Base-by-base conservation (phyloP, 306 rosid species). In the Arachis hypogaea region DNA sequence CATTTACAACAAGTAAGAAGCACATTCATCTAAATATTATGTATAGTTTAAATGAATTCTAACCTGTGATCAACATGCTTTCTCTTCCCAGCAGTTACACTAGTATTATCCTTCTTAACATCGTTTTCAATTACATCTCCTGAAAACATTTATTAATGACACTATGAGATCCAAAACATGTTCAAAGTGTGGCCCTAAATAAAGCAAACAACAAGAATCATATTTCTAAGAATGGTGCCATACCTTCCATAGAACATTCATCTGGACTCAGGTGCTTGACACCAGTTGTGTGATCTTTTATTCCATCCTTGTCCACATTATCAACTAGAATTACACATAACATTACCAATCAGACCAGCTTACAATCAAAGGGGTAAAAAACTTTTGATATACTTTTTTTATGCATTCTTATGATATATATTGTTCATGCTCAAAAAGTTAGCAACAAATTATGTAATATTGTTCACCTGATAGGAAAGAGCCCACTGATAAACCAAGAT, bases 401-500 rank as follows among this genome's bases (percentile, higher is more conserved):
- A 33, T 33, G 30, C 22, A 71, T 71, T 69, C 44, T 59, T 78
- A 68, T 62, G 60, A 46, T 74, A 67, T 33, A 33, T 63, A 58
- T 41, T 65, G 67, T 65, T 67, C 12, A 61, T 41, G 57, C 57
- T 38, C 28, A 61, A 67, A 80, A 72, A 44, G 49, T 11, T 6
- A 64, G 28, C 18, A 11, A 46, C 44, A 57, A 41, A 40, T 33
- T 33, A 51, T 40, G 63, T 33, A 50, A 52, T 50, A 80, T 65
- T 69, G 38, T 56, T 81, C 89, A 93, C 97, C 96, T 57, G 87
- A 74, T 73, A 88, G 66, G 74, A 86, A 85, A 5, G 88, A 78
- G 70, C 92, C 92, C 76, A 86, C 85, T 9, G 90, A 83, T 66
- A 89, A 89, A 82, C 94, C 97, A 49, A 89, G 91, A 80, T 88